A percentile compares a stretch with the other conserved stretches of the same genome.
These are phyloP conservation scores for Carpinus fangiana DNA, from an alignment of 306 rosid genomes.

Conservation along the genomic window DNA sequence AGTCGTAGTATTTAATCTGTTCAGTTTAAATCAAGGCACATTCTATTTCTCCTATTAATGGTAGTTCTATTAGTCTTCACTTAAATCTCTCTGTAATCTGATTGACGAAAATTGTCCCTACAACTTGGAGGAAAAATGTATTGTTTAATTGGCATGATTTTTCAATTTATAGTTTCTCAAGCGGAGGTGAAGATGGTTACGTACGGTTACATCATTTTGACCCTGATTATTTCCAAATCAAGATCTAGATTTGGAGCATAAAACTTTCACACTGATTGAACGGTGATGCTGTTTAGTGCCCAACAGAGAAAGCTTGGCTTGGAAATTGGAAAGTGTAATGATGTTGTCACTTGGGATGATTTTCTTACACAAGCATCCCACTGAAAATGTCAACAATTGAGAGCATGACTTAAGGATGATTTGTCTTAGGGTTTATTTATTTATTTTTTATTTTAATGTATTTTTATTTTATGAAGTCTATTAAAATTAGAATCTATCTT, in stretches of 20 bases:
- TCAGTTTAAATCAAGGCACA: neutral
- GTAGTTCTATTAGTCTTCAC: neutral
- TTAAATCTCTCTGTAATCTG: neutral
- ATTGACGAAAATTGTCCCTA: neutral
- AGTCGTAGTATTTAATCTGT: neutral
- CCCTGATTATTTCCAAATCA: constrained; percentile 85
- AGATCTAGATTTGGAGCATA: constrained; percentile 48
- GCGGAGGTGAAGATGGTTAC: constrained; percentile 98
- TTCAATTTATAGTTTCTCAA: constrained; percentile 63
- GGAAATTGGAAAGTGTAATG: no score
- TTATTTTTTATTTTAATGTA: no score
- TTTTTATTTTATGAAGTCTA: neutral
- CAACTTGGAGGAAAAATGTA: no score
- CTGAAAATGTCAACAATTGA: no score
- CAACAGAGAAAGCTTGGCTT: no score
- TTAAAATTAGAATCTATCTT: neutral
- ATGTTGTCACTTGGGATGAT: no score
- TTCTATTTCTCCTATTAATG: neutral
- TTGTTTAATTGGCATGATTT: neutral
- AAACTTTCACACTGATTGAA: no score
- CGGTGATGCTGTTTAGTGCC: no score
- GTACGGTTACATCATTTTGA: constrained; percentile 93
- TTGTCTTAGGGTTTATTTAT: no score
- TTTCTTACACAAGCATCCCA: no score
- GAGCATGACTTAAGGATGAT: no score